Evolutionary conservation across 768 basidiomycete genomes (phyloP).

Genomic region (Agrocybe praecox): DNA sequence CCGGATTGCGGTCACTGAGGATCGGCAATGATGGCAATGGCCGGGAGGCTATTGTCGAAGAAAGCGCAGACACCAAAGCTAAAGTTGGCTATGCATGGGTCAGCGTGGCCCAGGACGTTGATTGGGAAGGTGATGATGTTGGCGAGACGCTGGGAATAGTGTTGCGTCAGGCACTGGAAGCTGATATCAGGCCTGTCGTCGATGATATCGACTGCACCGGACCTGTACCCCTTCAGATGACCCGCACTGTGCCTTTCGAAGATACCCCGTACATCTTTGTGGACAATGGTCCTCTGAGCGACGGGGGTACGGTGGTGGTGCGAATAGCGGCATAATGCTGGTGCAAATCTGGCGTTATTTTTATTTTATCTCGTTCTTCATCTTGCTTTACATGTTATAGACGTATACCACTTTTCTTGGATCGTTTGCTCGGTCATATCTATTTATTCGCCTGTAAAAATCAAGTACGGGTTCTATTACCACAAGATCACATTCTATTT

Average conservation of each 20-base stretch:
- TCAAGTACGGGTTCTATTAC: too few species aligned
- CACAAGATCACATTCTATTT: too few species aligned
- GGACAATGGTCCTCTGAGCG: slow-evolving; percentile 34
- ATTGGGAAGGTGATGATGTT: slow-evolving; percentile 81
- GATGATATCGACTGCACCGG: slow-evolving; percentile 30
- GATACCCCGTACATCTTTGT: slow-evolving; percentile 54
- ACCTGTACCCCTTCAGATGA: slow-evolving; percentile 16
- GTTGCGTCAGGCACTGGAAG: slow-evolving; percentile 41
- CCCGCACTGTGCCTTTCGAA: slow-evolving; percentile 54
- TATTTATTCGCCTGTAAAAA: too few species aligned
- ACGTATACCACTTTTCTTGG: too few species aligned
- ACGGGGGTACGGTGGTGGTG: slow-evolving; percentile 48
- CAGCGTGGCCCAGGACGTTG: slow-evolving; percentile 77
- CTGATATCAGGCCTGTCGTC: slow-evolving; percentile 47
- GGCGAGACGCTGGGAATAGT: slow-evolving; percentile 48
- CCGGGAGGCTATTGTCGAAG: slow-evolving; percentile 4
- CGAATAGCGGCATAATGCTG: slow-evolving; percentile 32
- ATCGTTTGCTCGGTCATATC: too few species aligned
- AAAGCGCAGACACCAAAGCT: slow-evolving; percentile 21
- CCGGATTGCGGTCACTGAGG: slow-evolving; percentile 66
- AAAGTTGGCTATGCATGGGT: slow-evolving; percentile 82
- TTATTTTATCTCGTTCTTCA: too few species aligned
- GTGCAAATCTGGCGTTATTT: neutral
- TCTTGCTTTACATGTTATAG: too few species aligned
- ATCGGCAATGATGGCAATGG: slow-evolving; percentile 22